Base-by-base conservation (phyloP, 768 basidiomycete species). In the Clathrus columnatus region DNA sequence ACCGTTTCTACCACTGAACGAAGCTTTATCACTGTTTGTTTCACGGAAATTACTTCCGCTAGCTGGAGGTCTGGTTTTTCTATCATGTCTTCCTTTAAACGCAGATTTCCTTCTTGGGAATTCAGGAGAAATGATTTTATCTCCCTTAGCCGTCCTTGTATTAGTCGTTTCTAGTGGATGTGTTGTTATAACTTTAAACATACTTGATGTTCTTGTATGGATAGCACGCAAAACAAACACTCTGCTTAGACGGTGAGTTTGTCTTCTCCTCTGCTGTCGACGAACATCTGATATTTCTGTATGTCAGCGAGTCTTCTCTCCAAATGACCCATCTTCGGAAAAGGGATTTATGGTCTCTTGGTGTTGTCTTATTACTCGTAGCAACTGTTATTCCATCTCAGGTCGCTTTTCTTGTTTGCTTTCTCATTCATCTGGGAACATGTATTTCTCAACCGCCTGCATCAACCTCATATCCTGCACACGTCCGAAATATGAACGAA, bases 381-480 rank as follows among this genome's bases (percentile, higher is more conserved):
- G 78, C 85, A 57, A 60, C 88, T 36, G 70, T 92, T 51, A 73
- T 94, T n/a, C 93, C 93, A 0, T 91, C 90, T 82, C 93, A 96
- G 68, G 87, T 94, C 8, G 91, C 87, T 4, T 93, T 87, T 68
- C 75, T 95, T 21, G 84, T 88, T 18, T 83, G 83, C 60, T 90
- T 89, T 83, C 57, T 84, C n/a, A 80, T 87, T 50, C 90, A 91
- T 57, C 70, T 90, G 45, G 72, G 79, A 61, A 84, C 81, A 32
- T 89, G 85, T 61, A 76, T 76, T 17, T 70, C 66, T 32, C 27
- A 57, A 28, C 16, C 53, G 21, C 45, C 45, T 16, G 8, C 54
- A 1, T 52, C 45, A 26, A 11, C 54, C 5, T 23, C 45, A 2
- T 11, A 36, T 36, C 16, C 47, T 45, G 21, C 48, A 16, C 18